These are phyloP conservation scores for Leptoxyphium fumago DNA, from an alignment of 2,329 filamentous ascomycete species.

Conservation along the genomic window DNA sequence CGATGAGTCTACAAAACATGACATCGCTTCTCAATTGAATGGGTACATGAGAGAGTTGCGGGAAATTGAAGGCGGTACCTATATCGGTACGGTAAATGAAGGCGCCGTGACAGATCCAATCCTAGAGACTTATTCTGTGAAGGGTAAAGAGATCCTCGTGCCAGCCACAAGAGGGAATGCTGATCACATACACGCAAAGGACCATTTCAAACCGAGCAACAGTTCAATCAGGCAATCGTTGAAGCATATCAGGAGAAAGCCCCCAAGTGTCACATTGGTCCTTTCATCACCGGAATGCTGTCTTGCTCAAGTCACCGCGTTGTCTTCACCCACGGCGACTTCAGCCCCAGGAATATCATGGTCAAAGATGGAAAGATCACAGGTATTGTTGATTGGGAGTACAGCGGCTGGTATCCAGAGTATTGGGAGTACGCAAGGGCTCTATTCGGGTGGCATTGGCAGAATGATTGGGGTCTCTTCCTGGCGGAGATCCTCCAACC, in stretches of 20 bases:
- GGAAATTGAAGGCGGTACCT: too few species aligned
- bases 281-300: neutral
- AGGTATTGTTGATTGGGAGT: constrained; percentile 11
- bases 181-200: neutral
- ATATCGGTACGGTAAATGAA: too few species aligned
- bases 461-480: neutral
- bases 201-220: neutral
- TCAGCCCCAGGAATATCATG: constrained; percentile 9
- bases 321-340: constrained; percentile 10
- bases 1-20: neutral
- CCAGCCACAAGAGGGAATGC: too few species aligned
- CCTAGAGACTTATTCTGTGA: too few species aligned
- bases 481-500: neutral
- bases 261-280: neutral
- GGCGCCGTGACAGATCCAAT: too few species aligned
- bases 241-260: neutral
- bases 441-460: neutral
- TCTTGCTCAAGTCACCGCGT: constrained; percentile 1
- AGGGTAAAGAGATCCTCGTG: too few species aligned
- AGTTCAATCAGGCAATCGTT: neutral
- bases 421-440: constrained; percentile 5
- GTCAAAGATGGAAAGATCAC: constrained; percentile 4
- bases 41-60: too few species aligned
- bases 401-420: constrained; percentile 10
- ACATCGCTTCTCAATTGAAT: neutral